Evolutionary conservation across 1,284 basidiomycete genomes (phyloP), one percentile per base, ranked within the genome.

Genomic region (Bothia castanella): DNA sequence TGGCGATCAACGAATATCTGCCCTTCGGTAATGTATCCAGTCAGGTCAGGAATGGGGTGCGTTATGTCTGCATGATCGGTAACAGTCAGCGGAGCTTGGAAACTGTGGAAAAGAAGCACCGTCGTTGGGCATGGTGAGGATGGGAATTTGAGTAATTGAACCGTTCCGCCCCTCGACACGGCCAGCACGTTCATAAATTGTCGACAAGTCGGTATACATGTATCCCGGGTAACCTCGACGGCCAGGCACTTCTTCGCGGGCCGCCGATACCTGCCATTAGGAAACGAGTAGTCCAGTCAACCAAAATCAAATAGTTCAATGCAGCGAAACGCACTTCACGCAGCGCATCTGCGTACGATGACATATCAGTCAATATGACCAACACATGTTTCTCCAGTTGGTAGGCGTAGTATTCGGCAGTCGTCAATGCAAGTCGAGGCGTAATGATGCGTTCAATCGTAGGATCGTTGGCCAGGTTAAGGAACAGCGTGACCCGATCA

Each of bases 381-480:
- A 99, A 78, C 42, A 99, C 97, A 76, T 99, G 97, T 78, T 99
- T 99, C 79, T 99, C 97, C 53, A 99, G 79, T 72, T 99, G 96
- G 76, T 99, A 99, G 20, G 97, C 97, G 68, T 97, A 99, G 78
- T 99, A 99, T 67, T 99, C 97, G 55, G 97, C 97, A 8, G 97
- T 99, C 19, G 97, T 99, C 58, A 99, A 78, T 20, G 97, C 97
- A 53, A 99, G 80, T 71, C 97, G 94, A 51, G 97, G 97, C 14
- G 97, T 99, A 66, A 99, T 98, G 74, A 99, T 99, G 76, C 97
- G 92, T 72, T 99, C 97, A 71, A 99, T 99, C 57, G 97, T 99
- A n/a, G 97, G 97, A 72, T 99, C 97, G 68, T 98, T 99, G 44
- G 97, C 97, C 66, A 99, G 76, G 77, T 99, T 99, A 71, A 99